Percentiles rank a stretch among this genome's conserved stretches.
Evolutionary conservation across 495 filamentous ascomycete species (phyloP).

Genomic region (Viridothelium virens): DNA sequence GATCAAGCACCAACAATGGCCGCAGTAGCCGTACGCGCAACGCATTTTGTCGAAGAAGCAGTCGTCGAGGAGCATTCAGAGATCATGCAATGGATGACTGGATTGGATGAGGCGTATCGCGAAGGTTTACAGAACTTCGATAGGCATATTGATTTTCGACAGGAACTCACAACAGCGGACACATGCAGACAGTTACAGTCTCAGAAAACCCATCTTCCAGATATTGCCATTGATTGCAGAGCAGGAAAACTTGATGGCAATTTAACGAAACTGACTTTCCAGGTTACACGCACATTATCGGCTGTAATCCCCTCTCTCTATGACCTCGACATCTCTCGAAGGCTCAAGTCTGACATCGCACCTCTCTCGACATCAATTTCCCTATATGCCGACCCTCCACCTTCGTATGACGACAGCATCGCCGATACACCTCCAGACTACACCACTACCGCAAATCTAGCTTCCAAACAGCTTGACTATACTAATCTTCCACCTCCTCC

Average conservation of each 20-base stretch:
- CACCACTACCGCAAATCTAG: constrained; percentile 29
- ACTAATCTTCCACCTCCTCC: background rate
- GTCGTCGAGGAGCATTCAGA: background rate
- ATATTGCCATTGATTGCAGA: background rate
- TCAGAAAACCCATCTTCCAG: background rate
- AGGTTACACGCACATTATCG: background rate
- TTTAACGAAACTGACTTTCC: background rate
- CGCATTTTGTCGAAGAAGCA: constrained; percentile 8
- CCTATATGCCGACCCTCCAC: constrained; percentile 17
- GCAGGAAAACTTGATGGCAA: background rate
- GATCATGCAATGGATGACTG: constrained; percentile 8
- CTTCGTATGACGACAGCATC: constrained; percentile 30
- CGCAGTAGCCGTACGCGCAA: background rate
- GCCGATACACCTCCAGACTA: constrained; percentile 33
- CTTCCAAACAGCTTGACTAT: constrained; percentile 8
- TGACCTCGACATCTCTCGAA: background rate
- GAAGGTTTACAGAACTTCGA: constrained; percentile 9
- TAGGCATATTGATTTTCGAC: background rate
- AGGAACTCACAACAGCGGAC: background rate
- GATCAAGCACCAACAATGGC: constrained; percentile 11
- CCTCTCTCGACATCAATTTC: background rate
- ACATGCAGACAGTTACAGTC: background rate
- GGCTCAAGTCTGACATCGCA: background rate
- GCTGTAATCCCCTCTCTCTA: background rate
- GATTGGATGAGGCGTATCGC: background rate